Conservation (phyloP, 371 early-diverging fungal genomes). For the Encephalitozoon intestinalis region DNA sequence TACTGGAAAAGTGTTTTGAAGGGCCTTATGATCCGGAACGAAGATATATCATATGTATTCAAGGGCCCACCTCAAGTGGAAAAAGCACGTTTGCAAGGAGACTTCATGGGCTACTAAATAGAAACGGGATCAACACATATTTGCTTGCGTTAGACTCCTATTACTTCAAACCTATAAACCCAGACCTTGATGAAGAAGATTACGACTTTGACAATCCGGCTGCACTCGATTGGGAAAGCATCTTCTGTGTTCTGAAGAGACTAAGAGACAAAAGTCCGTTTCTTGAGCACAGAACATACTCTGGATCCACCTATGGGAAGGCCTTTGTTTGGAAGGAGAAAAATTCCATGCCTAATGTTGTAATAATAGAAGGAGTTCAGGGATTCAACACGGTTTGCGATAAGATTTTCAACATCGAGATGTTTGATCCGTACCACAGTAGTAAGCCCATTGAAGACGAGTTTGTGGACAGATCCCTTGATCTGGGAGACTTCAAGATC, state of each 20-base stretch:
- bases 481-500: neutral
- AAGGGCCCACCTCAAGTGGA: slow-evolving; percentile 30
- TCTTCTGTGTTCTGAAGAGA: slow-evolving; percentile 14
- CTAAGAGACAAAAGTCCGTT: slow-evolving; percentile 2
- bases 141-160: slow-evolving; percentile 11
- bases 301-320: neutral
- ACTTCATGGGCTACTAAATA: slow-evolving; percentile 4
- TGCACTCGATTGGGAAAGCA: slow-evolving; percentile 37
- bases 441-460: slow-evolving; percentile 16
- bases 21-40: neutral
- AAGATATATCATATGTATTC: slow-evolving; percentile 26
- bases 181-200: neutral
- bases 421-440: slow-evolving; percentile 27
- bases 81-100: slow-evolving; percentile 25
- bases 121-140: neutral
- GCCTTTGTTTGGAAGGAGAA: neutral
- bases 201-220: slow-evolving; percentile 55
- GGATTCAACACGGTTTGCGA: slow-evolving; percentile 39
- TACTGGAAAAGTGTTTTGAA: neutral
- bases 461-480: slow-evolving; percentile 4
- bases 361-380: slow-evolving; percentile 52
- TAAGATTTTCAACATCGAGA: slow-evolving; percentile 29
- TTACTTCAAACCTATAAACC: neutral
- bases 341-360: slow-evolving; percentile 24
- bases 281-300: slow-evolving; percentile 6